Base-by-base conservation (phyloP, 2,329 filamentous ascomycete genomes). In the Fusarium liriodendri region DNA sequence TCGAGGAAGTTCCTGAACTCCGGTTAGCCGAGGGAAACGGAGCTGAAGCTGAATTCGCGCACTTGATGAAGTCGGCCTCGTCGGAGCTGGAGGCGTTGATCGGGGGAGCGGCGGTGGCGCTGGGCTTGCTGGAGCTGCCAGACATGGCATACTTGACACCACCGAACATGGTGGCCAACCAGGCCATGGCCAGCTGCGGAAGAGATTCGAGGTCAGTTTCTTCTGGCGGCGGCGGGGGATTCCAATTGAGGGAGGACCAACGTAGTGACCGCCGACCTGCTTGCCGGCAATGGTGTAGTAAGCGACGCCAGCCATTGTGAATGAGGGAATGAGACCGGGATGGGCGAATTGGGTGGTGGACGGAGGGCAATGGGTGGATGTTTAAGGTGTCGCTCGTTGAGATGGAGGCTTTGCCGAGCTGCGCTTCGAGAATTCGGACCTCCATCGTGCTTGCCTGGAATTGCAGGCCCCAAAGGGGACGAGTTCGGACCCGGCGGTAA, bases 41-140 rank as follows among this genome's bases (percentile, higher is more conserved):
- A 59, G 32, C n/a, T 71, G 52, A 52, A 5, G 52, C 52, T 59
- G 76, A 79, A 79, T 79, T 78, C 74, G 81, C 87, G 85, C 82
- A 91, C 89, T 90, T 89, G 86, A 91, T 90, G 83, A 91, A 91
- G 81, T 90, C 88, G 82, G 87, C 88, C 85, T 91, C 89, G 80
- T 90, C 89, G 78, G 88, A 85, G 84, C 86, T 89, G 62, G 88
- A 87, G 69, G 89, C 89, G 82, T 91, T 90, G 85, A 91, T 89
- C 60, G 89, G 89, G 72, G 89, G 89, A 59, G 87, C 81, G 68
- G 86, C 84, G 55, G 80, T 85, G 50, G 84, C 79, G 69, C 84
- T 82, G 58, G 81, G 76, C 74, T 83, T 83, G 74, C 85, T 85
- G 80, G 85, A 86, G 81, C 85, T 81, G 70, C 89, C 86, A 58